phyloP scores from a whole-genome alignment of 2,329 filamentous ascomycete species.

The Ceratocystis alfenasii region DNA sequence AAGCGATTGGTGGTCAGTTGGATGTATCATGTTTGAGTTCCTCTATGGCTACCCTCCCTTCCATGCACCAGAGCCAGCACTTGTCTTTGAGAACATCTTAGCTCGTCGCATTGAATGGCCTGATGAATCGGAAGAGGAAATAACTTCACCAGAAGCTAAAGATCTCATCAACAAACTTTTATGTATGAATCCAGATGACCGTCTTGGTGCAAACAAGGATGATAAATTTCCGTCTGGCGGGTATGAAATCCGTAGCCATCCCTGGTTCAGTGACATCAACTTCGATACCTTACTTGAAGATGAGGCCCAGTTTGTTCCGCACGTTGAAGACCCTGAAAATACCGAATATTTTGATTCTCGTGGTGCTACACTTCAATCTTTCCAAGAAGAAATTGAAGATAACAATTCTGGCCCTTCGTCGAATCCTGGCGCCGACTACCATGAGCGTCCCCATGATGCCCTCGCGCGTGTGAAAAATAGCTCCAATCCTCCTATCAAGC shows the following conservation, averaged over 20 bases:
- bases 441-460: conserved; percentile 87
- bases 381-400: conserved; percentile 89
- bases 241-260: conserved; percentile 77
- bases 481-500: conserved; percentile 52
- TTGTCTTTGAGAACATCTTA: conserved; percentile 95
- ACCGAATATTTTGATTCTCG: conserved; percentile 95
- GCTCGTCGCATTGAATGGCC: conserved; percentile 87
- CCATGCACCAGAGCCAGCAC: conserved; percentile 75
- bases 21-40: conserved; percentile 95
- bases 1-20: conserved; percentile 99
- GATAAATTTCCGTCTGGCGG: conserved; percentile 76
- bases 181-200: conserved; percentile 67
- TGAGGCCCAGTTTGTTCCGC: conserved; percentile 88
- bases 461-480: conserved; percentile 71
- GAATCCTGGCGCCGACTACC: conserved; percentile 57
- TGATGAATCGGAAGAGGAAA: conserved; percentile 60
- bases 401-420: conserved; percentile 62
- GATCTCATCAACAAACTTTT: conserved; percentile 90
- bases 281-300: conserved; percentile 91
- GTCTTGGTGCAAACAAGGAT: conserved; percentile 73
- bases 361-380: conserved; percentile 82
- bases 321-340: conserved; percentile 85
- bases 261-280: conserved; percentile 77
- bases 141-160: conserved; percentile 72
- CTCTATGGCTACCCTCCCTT: conserved; percentile 89